phyloP scores from a whole-genome alignment of 2,329 filamentous ascomycete species.

The Iodosphaeria phyllophila region DNA sequence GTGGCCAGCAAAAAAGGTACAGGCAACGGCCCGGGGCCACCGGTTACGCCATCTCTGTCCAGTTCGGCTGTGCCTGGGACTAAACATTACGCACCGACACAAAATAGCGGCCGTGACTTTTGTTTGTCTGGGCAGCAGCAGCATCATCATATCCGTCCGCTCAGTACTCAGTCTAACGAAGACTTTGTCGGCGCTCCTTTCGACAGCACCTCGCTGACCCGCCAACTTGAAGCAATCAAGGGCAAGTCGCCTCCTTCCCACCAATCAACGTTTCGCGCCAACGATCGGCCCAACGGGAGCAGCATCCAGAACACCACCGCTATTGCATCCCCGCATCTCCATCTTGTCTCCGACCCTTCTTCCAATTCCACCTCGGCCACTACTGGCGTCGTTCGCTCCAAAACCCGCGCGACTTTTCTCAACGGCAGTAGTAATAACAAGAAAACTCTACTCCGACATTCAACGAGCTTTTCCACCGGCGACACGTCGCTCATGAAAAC shows the following conservation, averaged over 20 bases:
- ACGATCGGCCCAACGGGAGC: no score
- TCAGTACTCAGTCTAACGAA: constrained; percentile 29
- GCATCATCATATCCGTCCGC: constrained; percentile 16
- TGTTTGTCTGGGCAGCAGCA: constrained; percentile 16
- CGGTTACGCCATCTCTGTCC: neutral
- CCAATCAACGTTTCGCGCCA: constrained; percentile 13
- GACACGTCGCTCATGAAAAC: no score
- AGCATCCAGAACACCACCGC: constrained; percentile 10
- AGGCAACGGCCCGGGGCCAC: neutral
- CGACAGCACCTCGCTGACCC: constrained; percentile 42
- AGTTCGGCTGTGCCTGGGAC: neutral
- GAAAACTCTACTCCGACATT: constrained; percentile 46
- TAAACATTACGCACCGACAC: constrained; percentile 1
- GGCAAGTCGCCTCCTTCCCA: constrained; percentile 16
- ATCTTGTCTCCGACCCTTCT: no score
- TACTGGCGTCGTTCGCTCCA: no score
- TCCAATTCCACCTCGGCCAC: no score
- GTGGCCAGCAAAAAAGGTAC: neutral
- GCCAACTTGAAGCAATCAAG: constrained; percentile 36
- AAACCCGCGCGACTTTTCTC: no score
- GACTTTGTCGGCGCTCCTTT: constrained; percentile 47
- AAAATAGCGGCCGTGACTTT: no score
- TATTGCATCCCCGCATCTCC: constrained; percentile 23
- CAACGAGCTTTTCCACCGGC: constrained; percentile 41
- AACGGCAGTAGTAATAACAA: no score